Evolutionary conservation across 495 filamentous ascomycete species (phyloP).

Genomic region (Annulohypoxylon bovei): DNA sequence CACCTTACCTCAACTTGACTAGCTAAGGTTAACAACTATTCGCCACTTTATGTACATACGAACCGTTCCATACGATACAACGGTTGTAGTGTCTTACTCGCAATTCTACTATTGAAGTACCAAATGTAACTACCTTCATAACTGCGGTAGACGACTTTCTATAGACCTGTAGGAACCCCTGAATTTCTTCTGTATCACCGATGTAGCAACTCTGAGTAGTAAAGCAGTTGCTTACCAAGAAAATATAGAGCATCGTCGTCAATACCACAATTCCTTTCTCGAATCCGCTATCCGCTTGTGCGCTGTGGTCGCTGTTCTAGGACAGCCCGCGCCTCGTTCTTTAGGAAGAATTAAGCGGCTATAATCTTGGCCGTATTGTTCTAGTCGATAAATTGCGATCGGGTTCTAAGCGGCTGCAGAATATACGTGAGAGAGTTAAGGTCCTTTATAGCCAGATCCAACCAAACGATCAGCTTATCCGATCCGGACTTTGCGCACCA

Average conservation of each 20-base stretch:
- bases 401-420: background rate
- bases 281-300: slow-evolving; percentile 24
- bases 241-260: slow-evolving; percentile 33
- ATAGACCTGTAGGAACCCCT: slow-evolving; percentile 16
- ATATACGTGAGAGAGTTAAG: background rate
- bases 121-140: slow-evolving; percentile 33
- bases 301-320: slow-evolving; percentile 19
- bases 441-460: slow-evolving; percentile 25
- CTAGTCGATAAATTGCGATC: slow-evolving; percentile 7
- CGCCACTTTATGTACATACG: slow-evolving; percentile 33
- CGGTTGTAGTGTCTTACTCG: slow-evolving; percentile 16
- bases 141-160: slow-evolving; percentile 2
- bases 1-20: background rate
- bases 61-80: slow-evolving; percentile 18
- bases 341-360: background rate
- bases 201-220: slow-evolving; percentile 19
- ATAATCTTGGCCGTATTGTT: background rate
- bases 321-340: background rate
- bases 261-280: slow-evolving; percentile 4
- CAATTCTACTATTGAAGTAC: slow-evolving; percentile 5
- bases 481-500: slow-evolving; percentile 8
- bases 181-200: slow-evolving; percentile 20
- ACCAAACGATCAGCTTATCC: slow-evolving; percentile 9
- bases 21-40: slow-evolving; percentile 13
- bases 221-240: slow-evolving; percentile 32